Percentiles rank a stretch among this genome's conserved stretches.
Conservation (phyloP, 768 basidiomycete species). For the Suillus sp. region DNA sequence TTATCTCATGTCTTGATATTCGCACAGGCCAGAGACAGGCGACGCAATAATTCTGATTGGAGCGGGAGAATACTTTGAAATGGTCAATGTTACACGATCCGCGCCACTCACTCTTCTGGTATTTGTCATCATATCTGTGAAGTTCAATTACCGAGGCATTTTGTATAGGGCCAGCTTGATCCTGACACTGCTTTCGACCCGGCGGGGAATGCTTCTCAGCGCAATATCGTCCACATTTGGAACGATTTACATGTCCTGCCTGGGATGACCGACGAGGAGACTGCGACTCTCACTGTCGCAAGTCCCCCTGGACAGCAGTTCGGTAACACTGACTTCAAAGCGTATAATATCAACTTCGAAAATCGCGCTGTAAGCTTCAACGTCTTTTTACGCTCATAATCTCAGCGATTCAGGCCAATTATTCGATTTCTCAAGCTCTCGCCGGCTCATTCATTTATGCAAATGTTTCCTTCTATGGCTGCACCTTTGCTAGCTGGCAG, state of each 20-base stretch:
- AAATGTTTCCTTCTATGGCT: constrained; percentile 67
- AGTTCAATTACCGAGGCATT: not conserved
- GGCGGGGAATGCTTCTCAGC: constrained; percentile 42
- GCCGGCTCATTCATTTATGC: constrained; percentile 67
- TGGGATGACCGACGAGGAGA: constrained; percentile 57
- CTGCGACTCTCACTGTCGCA: constrained; percentile 58
- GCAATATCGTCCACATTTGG: constrained; percentile 55
- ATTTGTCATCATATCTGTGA: constrained; percentile 8
- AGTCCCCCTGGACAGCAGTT: constrained; percentile 47
- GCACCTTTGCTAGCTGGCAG: constrained; percentile 61
- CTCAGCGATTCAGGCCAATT: constrained; percentile 43
- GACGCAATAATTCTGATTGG: constrained; percentile 30
- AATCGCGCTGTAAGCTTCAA: constrained; percentile 53
- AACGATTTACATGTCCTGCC: constrained; percentile 47
- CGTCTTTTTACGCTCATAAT: not conserved
- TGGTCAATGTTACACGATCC: constrained; percentile 34
- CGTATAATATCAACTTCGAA: constrained; percentile 64
- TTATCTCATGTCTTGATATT: not conserved
- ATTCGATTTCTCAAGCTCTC: constrained; percentile 60
- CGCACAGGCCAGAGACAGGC: constrained; percentile 41
- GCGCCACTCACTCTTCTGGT: constrained; percentile 34
- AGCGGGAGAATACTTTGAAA: constrained; percentile 35
- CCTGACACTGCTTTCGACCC: constrained; percentile 36
- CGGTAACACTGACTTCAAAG: constrained; percentile 60
- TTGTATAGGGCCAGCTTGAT: constrained; percentile 47